Conservation (phyloP, 1,284 basidiomycete genomes). For the Cystobasidium pallidum region DNA sequence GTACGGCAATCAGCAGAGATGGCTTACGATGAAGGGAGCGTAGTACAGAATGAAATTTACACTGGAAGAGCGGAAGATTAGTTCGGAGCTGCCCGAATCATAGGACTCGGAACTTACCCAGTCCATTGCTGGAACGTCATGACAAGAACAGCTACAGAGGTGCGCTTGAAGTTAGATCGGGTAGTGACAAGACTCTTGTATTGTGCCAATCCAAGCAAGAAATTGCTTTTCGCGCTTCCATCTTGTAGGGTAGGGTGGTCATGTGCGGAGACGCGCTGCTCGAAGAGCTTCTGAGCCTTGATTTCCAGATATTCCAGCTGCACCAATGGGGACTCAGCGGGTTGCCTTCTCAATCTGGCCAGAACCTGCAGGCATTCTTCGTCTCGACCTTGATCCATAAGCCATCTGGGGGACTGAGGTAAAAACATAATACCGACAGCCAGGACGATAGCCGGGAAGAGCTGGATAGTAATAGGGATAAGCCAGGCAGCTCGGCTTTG, state of each 20-base stretch:
- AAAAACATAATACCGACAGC: constrained; percentile 38
- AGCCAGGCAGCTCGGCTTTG: constrained; percentile 53
- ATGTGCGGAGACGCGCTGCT: constrained; percentile 49
- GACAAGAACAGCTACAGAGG: constrained; percentile 51
- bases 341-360: constrained; percentile 36
- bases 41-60: constrained; percentile 53
- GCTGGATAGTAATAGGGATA: constrained; percentile 51
- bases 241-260: constrained; percentile 52
- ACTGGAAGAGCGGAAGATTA: constrained; percentile 35
- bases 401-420: constrained; percentile 36
- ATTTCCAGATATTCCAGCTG: constrained; percentile 43
- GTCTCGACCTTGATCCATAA: constrained; percentile 40
- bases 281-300: constrained; percentile 38
- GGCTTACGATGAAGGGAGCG: constrained; percentile 44
- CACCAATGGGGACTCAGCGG: constrained; percentile 42
- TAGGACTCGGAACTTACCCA: neutral
- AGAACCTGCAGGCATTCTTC: constrained; percentile 42
- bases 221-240: constrained; percentile 47
- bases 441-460: constrained; percentile 51
- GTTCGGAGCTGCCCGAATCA: neutral
- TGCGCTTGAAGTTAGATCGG: constrained; percentile 53
- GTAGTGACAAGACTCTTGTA: constrained; percentile 52
- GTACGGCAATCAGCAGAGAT: too few relatives aligned
- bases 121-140: constrained; percentile 54
- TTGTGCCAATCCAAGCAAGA: constrained; percentile 50